Evolutionary conservation across 2,329 filamentous ascomycete species (phyloP), one percentile per base, ranked within the genome.

Genomic region (Sphaerulina musiva): DNA sequence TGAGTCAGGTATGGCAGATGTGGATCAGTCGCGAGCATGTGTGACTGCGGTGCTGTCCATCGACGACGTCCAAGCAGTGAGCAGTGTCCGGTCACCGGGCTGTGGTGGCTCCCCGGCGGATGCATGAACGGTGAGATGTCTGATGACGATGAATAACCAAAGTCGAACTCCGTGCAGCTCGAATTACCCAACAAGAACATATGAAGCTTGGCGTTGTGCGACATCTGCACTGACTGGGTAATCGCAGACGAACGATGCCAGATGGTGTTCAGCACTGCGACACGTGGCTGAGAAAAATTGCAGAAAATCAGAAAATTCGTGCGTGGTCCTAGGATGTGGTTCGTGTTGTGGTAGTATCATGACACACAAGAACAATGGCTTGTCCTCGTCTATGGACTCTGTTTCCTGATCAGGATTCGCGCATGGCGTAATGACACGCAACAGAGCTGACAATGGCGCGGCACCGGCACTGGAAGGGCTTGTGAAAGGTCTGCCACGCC

Each of bases 361-460:
- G 48, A 51, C 48, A 51, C 42, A 51, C 40, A 12, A 14, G 9
- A 8, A 34, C 6, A 17, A 43, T 6, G 11, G 11, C 6, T 10
- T 29, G 12, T 14, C 8, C 48, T 14, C 26, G 26, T 31, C 42
- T 47, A 49, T 55, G 56, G 56, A 59, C 40, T 51, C 31, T 46
- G 46, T 56, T 54, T 48, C 42, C 56, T 34, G 1, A 51, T 53
- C 47, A 36, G 53, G 56, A 45, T 32, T 54, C 52, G 53, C 53
- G 44, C 50, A 44, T 46, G 43, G 46, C 46, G 52, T 51, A 53
- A 44, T 42, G 48, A 53, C 45, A 36, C 49, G 51, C 53, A 55
- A 32, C 23, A 48, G 49, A 11, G 40, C 29, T 36, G 34, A 6
- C 48, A 17, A 48, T 48, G 50, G 34, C 44, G 36, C 38, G 42